Evolutionary conservation across 176 grass and related monocot genomes (phyloP).

Genomic region (Cenchrus americanus): DNA sequence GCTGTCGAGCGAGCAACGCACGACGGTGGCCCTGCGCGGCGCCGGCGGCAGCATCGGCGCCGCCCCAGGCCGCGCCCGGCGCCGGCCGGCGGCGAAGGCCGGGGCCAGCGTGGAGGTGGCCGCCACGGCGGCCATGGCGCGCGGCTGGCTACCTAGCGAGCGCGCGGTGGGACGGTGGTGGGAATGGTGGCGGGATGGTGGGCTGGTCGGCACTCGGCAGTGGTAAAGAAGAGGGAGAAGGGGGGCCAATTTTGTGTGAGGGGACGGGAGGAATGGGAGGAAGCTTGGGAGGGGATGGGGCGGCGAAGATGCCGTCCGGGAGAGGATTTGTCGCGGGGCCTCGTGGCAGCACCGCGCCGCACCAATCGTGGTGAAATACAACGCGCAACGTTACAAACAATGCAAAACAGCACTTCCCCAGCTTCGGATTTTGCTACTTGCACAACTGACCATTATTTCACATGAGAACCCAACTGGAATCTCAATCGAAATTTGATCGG

Average conservation of each 20-base stretch:
- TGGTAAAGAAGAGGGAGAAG: neutral
- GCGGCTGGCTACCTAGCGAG: neutral
- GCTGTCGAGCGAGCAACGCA: conserved; percentile 70
- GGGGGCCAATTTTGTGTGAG: conserved; percentile 38
- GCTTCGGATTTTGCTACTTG: neutral
- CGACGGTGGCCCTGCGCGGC: conserved; percentile 5
- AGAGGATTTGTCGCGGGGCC: conserved; percentile 50
- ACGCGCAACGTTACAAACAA: neutral
- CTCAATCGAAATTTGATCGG: too few species aligned
- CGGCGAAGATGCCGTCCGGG: conserved; percentile 41
- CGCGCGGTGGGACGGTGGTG: neutral
- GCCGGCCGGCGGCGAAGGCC: conserved; percentile 12
- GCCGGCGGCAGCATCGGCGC: neutral
- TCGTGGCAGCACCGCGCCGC: conserved; percentile 33
- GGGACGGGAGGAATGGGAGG: neutral
- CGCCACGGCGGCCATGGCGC: conserved; percentile 67
- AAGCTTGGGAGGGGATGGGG: neutral
- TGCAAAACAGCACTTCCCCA: neutral
- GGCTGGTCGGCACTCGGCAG: neutral
- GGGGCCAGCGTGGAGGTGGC: conserved; percentile 43
- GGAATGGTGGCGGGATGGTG: neutral
- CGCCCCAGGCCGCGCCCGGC: neutral
- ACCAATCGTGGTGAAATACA: conserved; percentile 16
- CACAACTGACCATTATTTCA: neutral
- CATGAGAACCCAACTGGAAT: too few species aligned